Base-by-base conservation (phyloP, 257 asterid species). In the Petunia axillaris region DNA sequence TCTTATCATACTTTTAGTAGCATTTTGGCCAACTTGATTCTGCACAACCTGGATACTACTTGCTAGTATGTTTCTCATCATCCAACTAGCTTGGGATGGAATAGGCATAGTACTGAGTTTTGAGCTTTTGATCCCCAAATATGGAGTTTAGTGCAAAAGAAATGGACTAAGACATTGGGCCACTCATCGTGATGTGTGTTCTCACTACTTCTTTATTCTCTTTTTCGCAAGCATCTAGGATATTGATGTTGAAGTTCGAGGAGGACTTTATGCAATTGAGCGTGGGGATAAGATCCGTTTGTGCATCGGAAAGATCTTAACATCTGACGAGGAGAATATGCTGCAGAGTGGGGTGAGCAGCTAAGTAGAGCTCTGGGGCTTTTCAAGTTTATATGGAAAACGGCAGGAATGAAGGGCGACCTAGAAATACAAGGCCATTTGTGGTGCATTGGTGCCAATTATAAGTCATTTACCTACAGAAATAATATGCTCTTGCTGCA, bases 241-340 rank as follows among this genome's bases (percentile, higher is more conserved):
- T 50, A 80, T 91, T 6, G 97, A 93, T 75, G 81, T 94, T 1
- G 97, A 94, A 5, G 90, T 94, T 57, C 85, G 95, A 54, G 98
- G 98, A 71, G 98, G 96, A 63, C 76, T 91, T 78, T 89, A 88
- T 65, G 85, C 60, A 1, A 43, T 82, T 15, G 90, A 82, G 25
- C 78, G 80, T n/a, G 88, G 89, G 57, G 80, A 84, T 65, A 86
- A 83, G 83, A 65, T 82, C 59, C 86, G 89, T 85, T 77, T 91
- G 86, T 93, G 90, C 44, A 88, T 92, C 87, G 98, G 98, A 78
- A 94, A 90, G 82, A 81, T 94, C 71, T 83, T 93, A 87, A 88
- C 92, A 25, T 25, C 25, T 25, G 25, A 25, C 25, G 25, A 25
- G 25, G 25, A 25, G 25, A 25, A 25, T 25, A 25, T 25, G 25